A percentile compares a stretch with the other conserved stretches of the same genome.
Conservation (phyloP, 2,329 filamentous ascomycete genomes). For the Cytospora schulzeri region DNA sequence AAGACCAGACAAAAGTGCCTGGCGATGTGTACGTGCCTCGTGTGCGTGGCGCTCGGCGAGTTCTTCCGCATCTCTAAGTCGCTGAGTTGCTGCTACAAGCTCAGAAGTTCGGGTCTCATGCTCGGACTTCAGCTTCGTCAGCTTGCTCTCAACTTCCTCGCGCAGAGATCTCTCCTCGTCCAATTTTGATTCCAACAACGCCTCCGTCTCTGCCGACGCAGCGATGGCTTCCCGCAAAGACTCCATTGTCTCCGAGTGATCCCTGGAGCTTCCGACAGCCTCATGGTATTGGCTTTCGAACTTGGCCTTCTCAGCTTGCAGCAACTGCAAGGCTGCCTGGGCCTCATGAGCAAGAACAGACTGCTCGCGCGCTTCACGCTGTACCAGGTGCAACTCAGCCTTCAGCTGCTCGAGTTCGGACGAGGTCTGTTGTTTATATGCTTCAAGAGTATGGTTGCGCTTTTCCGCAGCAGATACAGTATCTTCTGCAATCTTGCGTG, state of each 20-base stretch:
- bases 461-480: constrained; percentile 80
- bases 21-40: constrained; percentile 83
- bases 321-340: constrained; percentile 69
- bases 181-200: constrained; percentile 76
- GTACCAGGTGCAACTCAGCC: constrained; percentile 78
- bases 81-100: constrained; percentile 71
- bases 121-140: constrained; percentile 76
- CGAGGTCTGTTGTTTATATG: constrained; percentile 79
- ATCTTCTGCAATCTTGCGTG: constrained; percentile 84
- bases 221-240: constrained; percentile 76
- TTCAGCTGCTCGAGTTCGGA: constrained; percentile 84
- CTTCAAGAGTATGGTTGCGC: constrained; percentile 81
- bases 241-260: constrained; percentile 70
- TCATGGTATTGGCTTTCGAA: constrained; percentile 70
- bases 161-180: constrained; percentile 79
- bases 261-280: constrained; percentile 65
- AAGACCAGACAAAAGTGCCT: constrained; percentile 80
- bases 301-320: constrained; percentile 86
- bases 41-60: constrained; percentile 82
- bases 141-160: constrained; percentile 74
- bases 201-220: constrained; percentile 76
- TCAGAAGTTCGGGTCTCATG: constrained; percentile 81
- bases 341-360: constrained; percentile 77
- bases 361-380: constrained; percentile 79
- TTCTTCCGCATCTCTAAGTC: constrained; percentile 83